Evolutionary conservation across 139 green algal species (phyloP).

Genomic region (Auxenochlorella pyrenoidosa): DNA sequence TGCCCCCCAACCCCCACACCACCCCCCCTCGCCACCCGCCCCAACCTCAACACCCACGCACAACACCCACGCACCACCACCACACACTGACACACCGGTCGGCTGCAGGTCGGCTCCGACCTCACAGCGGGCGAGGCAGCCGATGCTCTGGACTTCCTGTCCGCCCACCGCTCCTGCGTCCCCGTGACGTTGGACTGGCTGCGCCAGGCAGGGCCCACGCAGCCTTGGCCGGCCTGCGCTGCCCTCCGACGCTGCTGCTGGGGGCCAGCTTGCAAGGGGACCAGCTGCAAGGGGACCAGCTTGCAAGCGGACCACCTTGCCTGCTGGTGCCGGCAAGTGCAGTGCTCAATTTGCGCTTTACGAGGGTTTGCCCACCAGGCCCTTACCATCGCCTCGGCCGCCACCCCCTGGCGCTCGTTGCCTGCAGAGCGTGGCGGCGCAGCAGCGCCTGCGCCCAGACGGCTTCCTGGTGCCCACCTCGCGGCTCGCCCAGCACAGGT

Average conservation of each 20-base stretch:
- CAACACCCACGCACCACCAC: neutral
- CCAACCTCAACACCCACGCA: neutral
- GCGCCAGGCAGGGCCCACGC: constrained; percentile 2
- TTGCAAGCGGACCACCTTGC: neutral
- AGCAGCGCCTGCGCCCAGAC: constrained; percentile 13
- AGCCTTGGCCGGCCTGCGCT: neutral
- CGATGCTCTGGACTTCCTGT: constrained; percentile 7
- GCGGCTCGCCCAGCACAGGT: constrained; percentile 7
- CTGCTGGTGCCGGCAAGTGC: neutral
- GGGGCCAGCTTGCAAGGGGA: too few relatives aligned
- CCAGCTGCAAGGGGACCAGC: too few relatives aligned
- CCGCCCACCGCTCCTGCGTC: constrained; percentile 15
- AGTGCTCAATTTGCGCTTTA: neutral
- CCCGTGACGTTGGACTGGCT: constrained; percentile 58
- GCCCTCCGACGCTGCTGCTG: too few relatives aligned
- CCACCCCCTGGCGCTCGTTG: neutral
- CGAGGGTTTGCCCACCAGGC: neutral
- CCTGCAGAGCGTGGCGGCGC: constrained; percentile 24
- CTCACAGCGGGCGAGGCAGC: neutral
- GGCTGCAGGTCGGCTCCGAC: constrained; percentile 20
- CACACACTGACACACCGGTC: too few relatives aligned
- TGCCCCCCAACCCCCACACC: too few relatives aligned
- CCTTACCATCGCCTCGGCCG: neutral
- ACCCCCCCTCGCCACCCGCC: too few relatives aligned
- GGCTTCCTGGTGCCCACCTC: constrained; percentile 21